Conservation (phyloP, 139 green algal genomes). For the Trebouxia sp. region DNA sequence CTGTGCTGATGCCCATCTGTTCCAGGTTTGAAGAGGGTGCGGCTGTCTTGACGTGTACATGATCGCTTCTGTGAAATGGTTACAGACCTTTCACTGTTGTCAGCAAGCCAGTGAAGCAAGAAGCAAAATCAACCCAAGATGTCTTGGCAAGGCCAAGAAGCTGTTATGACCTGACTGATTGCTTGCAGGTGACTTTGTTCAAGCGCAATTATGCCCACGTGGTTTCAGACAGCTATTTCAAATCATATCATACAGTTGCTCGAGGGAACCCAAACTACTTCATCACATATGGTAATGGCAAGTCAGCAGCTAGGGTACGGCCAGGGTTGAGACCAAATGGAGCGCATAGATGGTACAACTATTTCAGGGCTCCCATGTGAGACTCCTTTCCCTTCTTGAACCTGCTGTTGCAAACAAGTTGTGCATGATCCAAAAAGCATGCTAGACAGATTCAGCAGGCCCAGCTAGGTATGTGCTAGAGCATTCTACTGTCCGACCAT, state of each 20-base stretch:
- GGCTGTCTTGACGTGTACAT: too few species aligned
- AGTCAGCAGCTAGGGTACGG: slow-evolving; percentile 68
- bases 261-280: slow-evolving; percentile 87
- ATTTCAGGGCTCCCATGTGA: slow-evolving; percentile 55
- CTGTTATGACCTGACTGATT: too few species aligned
- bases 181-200: slow-evolving; percentile 76
- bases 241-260: slow-evolving; percentile 59
- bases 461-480: neutral
- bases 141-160: too few species aligned
- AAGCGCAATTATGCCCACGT: slow-evolving; percentile 84
- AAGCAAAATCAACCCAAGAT: too few species aligned
- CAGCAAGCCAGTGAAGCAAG: too few species aligned
- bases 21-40: too few species aligned
- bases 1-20: too few species aligned
- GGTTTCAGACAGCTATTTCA: slow-evolving; percentile 70
- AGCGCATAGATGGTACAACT: slow-evolving; percentile 79
- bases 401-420: neutral
- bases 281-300: slow-evolving; percentile 81
- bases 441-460: too few species aligned
- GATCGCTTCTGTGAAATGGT: too few species aligned
- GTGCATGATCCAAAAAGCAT: neutral
- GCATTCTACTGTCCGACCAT: too few species aligned
- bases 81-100: too few species aligned
- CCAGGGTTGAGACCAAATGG: slow-evolving; percentile 73
- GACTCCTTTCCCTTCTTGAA: neutral